Evolutionary conservation across 805 yeast species (phyloP), one percentile per base, ranked within the genome.

Genomic region (Teunomyces gatunensis): DNA sequence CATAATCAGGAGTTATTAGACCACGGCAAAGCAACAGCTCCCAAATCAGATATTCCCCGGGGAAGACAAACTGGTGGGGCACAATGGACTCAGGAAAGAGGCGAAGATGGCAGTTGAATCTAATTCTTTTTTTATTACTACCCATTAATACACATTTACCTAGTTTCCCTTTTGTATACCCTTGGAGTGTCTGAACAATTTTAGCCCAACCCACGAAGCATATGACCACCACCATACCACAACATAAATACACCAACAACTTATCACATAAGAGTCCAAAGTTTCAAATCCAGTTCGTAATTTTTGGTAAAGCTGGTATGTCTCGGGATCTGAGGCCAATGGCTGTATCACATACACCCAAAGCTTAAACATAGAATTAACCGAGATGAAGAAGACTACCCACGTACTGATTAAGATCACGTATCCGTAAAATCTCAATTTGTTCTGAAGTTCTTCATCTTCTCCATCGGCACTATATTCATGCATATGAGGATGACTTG

Each of bases 1-100:
- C 78, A 74, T 35, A 61, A 63, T 56, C 46, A 61, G 17, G 79
- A 71, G 48, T 49, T 57, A 42, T 30, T 47, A 5, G 44, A 42
- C 18, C 40, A 52, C 58, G 60, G 55, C 17, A 45, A n/a, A 6
- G 44, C 47, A 9, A 40, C 57, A 2, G 37, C 59, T 53, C 34
- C 75, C 21, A 61, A 50, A 30, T 11, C 49, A 4, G 44, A 39
- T 28, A 41, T 41, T 9, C 54, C 61, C 2, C 59, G 62, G 23
- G 86, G 90, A 0, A 67, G 97, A 48, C 85, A 87, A 60, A 84
- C 90, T 42, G 97, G 97, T 0, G 73, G 80, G 4, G 76, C 72
- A 0, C 85, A 75, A 40, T 91, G 97, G 98, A 85, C 86, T 0
- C 60, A 68, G n/a, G 51, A 73, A 0, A 72, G 97, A 56, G 96